These are phyloP conservation scores for Yamadazyma taylorii DNA, from an alignment of 1,139 yeast species.

Conservation along the genomic window DNA sequence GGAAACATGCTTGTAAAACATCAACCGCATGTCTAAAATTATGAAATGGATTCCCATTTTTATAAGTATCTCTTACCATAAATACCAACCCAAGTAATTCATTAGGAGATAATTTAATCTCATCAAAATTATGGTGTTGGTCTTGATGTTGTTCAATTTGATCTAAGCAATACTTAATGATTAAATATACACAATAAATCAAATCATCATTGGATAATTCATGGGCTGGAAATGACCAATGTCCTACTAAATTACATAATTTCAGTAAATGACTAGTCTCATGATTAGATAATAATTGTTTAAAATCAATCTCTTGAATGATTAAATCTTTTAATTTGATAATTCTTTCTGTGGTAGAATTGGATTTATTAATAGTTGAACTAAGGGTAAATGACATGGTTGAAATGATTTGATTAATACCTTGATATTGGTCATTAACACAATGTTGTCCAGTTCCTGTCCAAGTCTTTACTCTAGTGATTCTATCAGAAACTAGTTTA, in stretches of 20 bases:
- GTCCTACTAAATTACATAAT: constrained; percentile 43
- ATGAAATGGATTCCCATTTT: constrained; percentile 86
- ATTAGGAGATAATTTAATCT: constrained; percentile 31
- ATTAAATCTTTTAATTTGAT: constrained; percentile 28
- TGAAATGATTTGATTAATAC: constrained; percentile 26
- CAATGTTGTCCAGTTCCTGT: constrained; percentile 46
- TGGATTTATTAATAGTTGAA: constrained; percentile 26
- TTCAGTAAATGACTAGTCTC: constrained; percentile 25
- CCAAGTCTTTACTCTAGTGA: constrained; percentile 56
- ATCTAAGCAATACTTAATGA: constrained; percentile 50
- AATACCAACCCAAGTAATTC: constrained; percentile 58
- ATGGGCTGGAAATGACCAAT: constrained; percentile 69
- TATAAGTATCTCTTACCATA: constrained; percentile 72
- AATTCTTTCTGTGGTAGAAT: constrained; percentile 22
- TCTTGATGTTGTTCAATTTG: constrained; percentile 26
- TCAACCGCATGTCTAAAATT: constrained; percentile 95
- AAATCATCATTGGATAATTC: constrained; percentile 67
- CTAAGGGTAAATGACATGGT: constrained; percentile 36
- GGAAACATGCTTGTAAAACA: constrained; percentile 87
- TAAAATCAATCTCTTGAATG: constrained; percentile 41
- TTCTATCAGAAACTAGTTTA: constrained; percentile 34
- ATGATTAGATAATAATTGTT: constrained; percentile 26
- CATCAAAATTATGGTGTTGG: constrained; percentile 14
- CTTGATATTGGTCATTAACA: constrained; percentile 24
- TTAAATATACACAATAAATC: constrained; percentile 57